Base-by-base conservation (phyloP, 768 basidiomycete genomes). In the Antrodiella citrinella region DNA sequence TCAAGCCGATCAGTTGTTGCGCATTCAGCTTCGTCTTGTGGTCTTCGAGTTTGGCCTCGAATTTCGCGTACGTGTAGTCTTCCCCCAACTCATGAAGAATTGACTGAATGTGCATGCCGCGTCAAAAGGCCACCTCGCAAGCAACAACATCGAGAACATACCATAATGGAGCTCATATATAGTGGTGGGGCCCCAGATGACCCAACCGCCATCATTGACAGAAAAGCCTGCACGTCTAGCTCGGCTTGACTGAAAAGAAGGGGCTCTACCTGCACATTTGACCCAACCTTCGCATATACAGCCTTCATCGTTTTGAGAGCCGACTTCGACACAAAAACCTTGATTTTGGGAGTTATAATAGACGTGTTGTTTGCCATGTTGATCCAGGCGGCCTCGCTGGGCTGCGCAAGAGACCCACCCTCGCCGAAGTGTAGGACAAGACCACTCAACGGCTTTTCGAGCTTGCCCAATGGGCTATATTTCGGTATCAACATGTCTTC, bases 151-250 rank as follows among this genome's bases (percentile, higher is more conserved):
- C 47, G 45, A 10, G 0, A 18, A 19, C 77, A 57, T 56, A 86
- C 85, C 54, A 87, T 57, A 21, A 87, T 64, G 0, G 78, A 74
- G 47, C 87, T 84, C 59, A 87, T 77, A 61, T 87, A 87, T 1
- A 87, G 61, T 0, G 85, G 86, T 0, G 82, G 76, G 0, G 72
- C 68, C 1, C 82, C 81, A 0, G 79, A 77, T 0, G 77, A 76
- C 0, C 74, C 78, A 0, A 86, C 69, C 0, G 83, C 79, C 86
- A 87, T 87, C 79, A 87, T 81, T 0, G 82, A 82, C 25, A 86
- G 56, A 51, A 87, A 80, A 1, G 84, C 81, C 15, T 79, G 66
- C 0, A 82, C 80, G 59, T 86, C 85, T 0, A 86, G 70, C 50
- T 88, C 86, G 3, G 72, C 65, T 52, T 80, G 76, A 3, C 70